A percentile compares a stretch with the other conserved stretches of the same genome.
phyloP scores from a whole-genome alignment of 441 rosid species.

The Eruca vesicaria region DNA sequence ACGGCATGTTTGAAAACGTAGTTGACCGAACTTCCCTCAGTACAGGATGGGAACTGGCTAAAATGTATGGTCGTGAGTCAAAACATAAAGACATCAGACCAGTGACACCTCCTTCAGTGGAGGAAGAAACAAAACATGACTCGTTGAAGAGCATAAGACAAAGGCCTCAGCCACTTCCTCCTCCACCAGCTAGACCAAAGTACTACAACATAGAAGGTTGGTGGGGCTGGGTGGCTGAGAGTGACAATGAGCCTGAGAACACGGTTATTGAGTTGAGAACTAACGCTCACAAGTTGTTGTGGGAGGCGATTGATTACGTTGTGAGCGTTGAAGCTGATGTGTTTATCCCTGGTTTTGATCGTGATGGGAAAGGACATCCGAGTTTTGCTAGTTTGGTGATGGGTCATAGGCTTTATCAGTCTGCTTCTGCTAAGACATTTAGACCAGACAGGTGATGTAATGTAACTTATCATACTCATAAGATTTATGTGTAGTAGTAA shows the following conservation, averaged over 20 bases:
- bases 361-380: constrained; percentile 91
- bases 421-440: constrained; percentile 77
- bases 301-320: constrained; percentile 94
- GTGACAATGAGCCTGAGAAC: constrained; percentile 97
- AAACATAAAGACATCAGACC: constrained; percentile 46
- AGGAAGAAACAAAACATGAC: constrained; percentile 56
- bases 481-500: neutral
- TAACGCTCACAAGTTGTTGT: constrained; percentile 88
- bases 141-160: constrained; percentile 70
- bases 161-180: constrained; percentile 94
- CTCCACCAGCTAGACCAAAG: constrained; percentile 88
- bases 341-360: constrained; percentile 86
- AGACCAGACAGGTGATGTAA: constrained; percentile 80
- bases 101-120: constrained; percentile 50
- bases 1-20: constrained; percentile 90
- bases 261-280: constrained; percentile 94
- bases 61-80: constrained; percentile 85
- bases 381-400: constrained; percentile 89
- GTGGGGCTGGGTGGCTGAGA: constrained; percentile 99
- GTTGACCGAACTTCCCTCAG: constrained; percentile 92
- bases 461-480: neutral
- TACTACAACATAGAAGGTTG: constrained; percentile 94
- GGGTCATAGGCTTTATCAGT: constrained; percentile 94
- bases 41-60: constrained; percentile 81
- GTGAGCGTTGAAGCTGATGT: constrained; percentile 92